Conservation (phyloP, 805 yeast species). For the Kluyveromyces wickerhamii region DNA sequence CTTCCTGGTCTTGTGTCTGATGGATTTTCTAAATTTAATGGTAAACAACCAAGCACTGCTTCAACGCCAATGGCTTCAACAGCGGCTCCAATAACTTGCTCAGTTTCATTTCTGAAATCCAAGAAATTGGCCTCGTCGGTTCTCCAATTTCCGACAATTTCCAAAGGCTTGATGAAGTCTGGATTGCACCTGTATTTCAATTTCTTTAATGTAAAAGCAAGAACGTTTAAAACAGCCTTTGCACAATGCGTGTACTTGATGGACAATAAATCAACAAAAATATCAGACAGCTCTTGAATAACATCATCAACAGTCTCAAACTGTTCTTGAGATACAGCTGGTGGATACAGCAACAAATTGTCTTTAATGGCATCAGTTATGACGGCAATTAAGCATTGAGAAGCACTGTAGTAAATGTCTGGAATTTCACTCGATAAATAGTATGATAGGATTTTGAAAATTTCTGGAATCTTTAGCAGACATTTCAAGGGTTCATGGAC, state of each 20-base stretch:
- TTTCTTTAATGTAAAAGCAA: conserved; percentile 53
- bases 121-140: conserved; percentile 53
- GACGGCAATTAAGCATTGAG: conserved; percentile 81
- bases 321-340: conserved; percentile 38
- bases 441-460: conserved; percentile 48
- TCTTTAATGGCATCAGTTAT: conserved; percentile 61
- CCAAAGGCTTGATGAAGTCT: conserved; percentile 56
- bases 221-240: conserved; percentile 60
- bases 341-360: conserved; percentile 45
- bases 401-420: conserved; percentile 64
- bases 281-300: conserved; percentile 43
- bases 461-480: conserved; percentile 46
- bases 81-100: conserved; percentile 70
- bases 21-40: conserved; percentile 65
- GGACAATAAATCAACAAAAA: conserved; percentile 52
- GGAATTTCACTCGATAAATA: conserved; percentile 61
- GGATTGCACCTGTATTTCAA: conserved; percentile 64
- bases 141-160: conserved; percentile 79
- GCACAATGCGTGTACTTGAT: conserved; percentile 73
- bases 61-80: conserved; percentile 83
- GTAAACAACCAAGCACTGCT: conserved; percentile 61
- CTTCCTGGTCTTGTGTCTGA: conserved; percentile 58
- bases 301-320: conserved; percentile 51
- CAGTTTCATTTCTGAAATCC: conserved; percentile 68
- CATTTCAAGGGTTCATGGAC: conserved; percentile 44